These are phyloP conservation scores for Coniferiporia weirii DNA, from an alignment of 1,284 basidiomycete species.

Conservation along the genomic window DNA sequence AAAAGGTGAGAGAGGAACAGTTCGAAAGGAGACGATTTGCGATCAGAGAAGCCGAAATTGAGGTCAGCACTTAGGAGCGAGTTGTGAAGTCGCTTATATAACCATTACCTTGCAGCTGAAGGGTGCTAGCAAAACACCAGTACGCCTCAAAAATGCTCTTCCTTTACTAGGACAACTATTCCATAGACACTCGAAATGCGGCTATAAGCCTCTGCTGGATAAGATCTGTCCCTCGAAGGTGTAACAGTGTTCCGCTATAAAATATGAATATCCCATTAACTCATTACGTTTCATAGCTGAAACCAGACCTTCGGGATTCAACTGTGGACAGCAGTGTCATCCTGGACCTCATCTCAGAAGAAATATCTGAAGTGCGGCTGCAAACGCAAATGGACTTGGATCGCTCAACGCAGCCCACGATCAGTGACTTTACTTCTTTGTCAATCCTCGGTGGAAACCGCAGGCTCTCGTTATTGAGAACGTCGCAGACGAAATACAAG, in stretches of 20 bases:
- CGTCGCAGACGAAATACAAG: constrained; percentile 46
- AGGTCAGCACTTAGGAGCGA: constrained; percentile 35
- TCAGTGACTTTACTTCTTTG: neutral
- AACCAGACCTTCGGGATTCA: constrained; percentile 4
- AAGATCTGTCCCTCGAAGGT: constrained; percentile 74
- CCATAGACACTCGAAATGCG: constrained; percentile 64
- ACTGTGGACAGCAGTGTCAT: constrained; percentile 5
- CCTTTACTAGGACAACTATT: constrained; percentile 57
- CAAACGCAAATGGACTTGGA: constrained; percentile 39
- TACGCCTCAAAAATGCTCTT: constrained; percentile 55
- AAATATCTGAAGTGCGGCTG: constrained; percentile 40
- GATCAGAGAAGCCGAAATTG: constrained; percentile 68
- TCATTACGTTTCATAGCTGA: constrained; percentile 7
- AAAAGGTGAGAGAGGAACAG: constrained; percentile 16
- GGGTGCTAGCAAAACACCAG: constrained; percentile 63
- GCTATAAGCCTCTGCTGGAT: constrained; percentile 63
- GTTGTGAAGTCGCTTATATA: neutral
- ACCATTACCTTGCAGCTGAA: constrained; percentile 31
- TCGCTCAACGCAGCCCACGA: neutral
- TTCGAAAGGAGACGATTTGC: constrained; percentile 36
- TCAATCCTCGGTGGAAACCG: neutral
- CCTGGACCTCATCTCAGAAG: constrained; percentile 72
- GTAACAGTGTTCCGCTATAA: constrained; percentile 3
- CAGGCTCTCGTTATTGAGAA: constrained; percentile 35
- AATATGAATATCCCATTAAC: neutral